Base-by-base conservation (phyloP, 306 rosid species). In the Gastrolobium villosum region DNA sequence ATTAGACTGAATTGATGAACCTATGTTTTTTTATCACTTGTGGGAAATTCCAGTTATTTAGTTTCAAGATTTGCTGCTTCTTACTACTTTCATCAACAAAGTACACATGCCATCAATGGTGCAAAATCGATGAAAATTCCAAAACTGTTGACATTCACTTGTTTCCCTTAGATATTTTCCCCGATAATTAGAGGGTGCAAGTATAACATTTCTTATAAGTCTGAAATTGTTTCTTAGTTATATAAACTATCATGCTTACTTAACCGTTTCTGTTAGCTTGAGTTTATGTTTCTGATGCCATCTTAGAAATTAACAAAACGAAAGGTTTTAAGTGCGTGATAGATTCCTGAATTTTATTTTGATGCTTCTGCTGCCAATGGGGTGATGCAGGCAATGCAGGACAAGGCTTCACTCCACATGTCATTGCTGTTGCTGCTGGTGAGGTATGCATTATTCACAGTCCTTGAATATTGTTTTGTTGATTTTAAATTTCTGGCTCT, bases 361-460 rank as follows among this genome's bases (percentile, higher is more conserved):
- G 63, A 55, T 61, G 63, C 43, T 69, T 55, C 30, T 49, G 45
- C 65, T 79, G 67, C 62, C 45, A 20, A 44, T 72, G 82, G 82
- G 77, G 65, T 80, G 79, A 87, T 83, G 88, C 87, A 94, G 97
- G 97, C 84, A 90, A 88, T 86, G 81, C 87, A 52, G 98, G 95
- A 53, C 97, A 90, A 86, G 91, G 95, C 32, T 94, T 94, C 77
- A 87, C 93, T 14, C 94, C 96, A 2, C 90, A 94, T 85, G 93
- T 94, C 53, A 83, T 94, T 70, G 57, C 76, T 70, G 96, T 92
- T 8, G 84, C 90, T 64, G 91, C 97, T 68, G 97, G 96, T 48
- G 98, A 92, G 98, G 98, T 94, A 92, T 78, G 79, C 63, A 48
- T 77, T 81, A 28, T 78, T 69, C 39, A 56, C 46, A 7, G 14